phyloP scores from a whole-genome alignment of 2,329 filamentous ascomycete species.

The Fragosphaeria purpurea region DNA sequence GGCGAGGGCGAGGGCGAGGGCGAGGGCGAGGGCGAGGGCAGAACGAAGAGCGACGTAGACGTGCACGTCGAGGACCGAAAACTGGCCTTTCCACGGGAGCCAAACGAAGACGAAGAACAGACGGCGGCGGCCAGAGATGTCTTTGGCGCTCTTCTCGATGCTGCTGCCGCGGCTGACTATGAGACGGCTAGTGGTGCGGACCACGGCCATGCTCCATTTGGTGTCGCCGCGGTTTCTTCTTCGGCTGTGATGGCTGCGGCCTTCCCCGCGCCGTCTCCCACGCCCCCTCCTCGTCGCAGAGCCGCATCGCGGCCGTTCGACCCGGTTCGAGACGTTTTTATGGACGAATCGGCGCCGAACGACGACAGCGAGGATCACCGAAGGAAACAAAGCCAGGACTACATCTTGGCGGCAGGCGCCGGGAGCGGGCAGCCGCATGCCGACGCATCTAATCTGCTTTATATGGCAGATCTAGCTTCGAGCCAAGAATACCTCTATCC shows the following conservation, averaged over 20 bases:
- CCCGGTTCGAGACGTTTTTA: constrained; percentile 33
- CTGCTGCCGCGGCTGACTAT: neutral
- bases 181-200: neutral
- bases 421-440: constrained; percentile 9
- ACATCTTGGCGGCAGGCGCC: neutral
- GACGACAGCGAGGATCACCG: neutral
- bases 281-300: neutral
- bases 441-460: constrained; percentile 7
- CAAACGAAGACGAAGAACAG: constrained; percentile 10
- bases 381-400: neutral
- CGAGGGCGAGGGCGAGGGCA: constrained; percentile 16
- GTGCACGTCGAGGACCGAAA: neutral
- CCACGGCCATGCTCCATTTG: too few species aligned
- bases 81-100: neutral
- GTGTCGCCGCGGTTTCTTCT: too few species aligned
- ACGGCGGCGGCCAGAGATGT: constrained; percentile 1
- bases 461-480: constrained; percentile 9
- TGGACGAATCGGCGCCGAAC: constrained; percentile 16
- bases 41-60: constrained; percentile 12
- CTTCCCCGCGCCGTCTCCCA: neutral
- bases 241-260: neutral
- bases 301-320: constrained; percentile 31
- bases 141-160: neutral
- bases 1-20: constrained; percentile 15
- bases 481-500: constrained; percentile 7